These are phyloP conservation scores for Paraurostyla sp. DNA, from an alignment of 73 alveolate species.

Conservation along the genomic window DNA sequence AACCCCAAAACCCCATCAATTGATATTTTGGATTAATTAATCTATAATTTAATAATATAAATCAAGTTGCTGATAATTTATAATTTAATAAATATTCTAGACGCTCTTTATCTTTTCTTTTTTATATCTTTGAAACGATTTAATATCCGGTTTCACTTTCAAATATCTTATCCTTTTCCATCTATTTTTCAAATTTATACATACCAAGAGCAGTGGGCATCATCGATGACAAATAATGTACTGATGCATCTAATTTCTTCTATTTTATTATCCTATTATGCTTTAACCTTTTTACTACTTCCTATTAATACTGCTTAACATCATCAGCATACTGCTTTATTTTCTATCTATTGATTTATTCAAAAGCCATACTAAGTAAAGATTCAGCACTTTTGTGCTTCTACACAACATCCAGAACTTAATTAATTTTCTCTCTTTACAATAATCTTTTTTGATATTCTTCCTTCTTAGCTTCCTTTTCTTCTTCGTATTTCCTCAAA, in stretches of 20 bases:
- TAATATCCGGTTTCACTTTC: conserved; percentile 24
- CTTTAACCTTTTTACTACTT: conserved; percentile 15
- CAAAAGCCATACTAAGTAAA: not conserved
- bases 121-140: conserved; percentile 18
- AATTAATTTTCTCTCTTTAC: not conserved
- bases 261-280: not conserved
- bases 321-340: not conserved
- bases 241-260: not conserved
- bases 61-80: conserved; percentile 31
- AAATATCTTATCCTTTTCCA: conserved; percentile 53
- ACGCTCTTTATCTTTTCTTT: conserved; percentile 40
- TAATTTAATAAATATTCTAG: conserved; percentile 42
- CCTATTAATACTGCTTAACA: not conserved
- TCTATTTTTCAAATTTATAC: conserved; percentile 23
- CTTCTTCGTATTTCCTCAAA: not conserved
- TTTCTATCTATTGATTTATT: not conserved
- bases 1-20: too few relatives aligned
- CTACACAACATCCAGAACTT: conserved; percentile 1
- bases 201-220: conserved; percentile 52
- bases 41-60: too few relatives aligned
- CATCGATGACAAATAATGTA: conserved; percentile 32
- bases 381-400: conserved; percentile 4
- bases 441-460: not conserved
- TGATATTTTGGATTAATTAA: too few relatives aligned
- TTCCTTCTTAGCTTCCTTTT: not conserved